Base-by-base conservation (phyloP, 2,329 filamentous ascomycete species). In the Mariannaea sp. region DNA sequence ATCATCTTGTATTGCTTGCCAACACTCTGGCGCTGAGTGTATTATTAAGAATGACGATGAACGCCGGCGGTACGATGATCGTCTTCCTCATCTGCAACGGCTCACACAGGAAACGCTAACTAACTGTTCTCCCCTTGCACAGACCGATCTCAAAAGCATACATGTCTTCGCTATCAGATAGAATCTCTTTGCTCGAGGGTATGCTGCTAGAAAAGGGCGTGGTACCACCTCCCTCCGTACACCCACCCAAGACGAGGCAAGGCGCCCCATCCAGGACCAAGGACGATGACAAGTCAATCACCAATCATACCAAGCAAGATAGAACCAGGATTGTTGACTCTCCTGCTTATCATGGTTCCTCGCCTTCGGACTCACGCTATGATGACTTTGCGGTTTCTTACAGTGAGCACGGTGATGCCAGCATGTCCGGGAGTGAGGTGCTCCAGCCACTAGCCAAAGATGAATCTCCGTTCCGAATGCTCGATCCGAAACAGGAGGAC, bases 1-100 rank as follows among this genome's bases (percentile, higher is more conserved):
- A 54, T 69, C 69, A 8, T 73, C 75, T 53, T 83, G 80, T 65
- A 77, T 74, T 16, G 79, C 82, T 55, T 83, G 80, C 64, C 77
- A 77, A 59, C 71, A 77, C 49, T 73, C 77, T 2, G 79, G 77
- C 13, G 73, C 76, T 9, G 71, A 77, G 40, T 83, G 80, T 58
- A 69, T 83, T 48, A 83, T 83, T 61, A 81, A 79, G 60, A 80
- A 83, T 58, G 80, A 83, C 55, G 80, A 83, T 64, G 80, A 83
- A 64, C 70, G 80, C 35, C 69, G 80, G 66, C 72, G 79, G 80
- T 81, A 63, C 33, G 74, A 6, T 27, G 36, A 22, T 38, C 24
- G 19, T 13, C 17, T 53, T 49, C 40, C n/a, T n/a, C 17, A 12
- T 19, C 19, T 47, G 62, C 58, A 9, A 55, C 30, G 27, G 45